phyloP scores from a whole-genome alignment of 257 asterid species.

The Solanum neorickii region DNA sequence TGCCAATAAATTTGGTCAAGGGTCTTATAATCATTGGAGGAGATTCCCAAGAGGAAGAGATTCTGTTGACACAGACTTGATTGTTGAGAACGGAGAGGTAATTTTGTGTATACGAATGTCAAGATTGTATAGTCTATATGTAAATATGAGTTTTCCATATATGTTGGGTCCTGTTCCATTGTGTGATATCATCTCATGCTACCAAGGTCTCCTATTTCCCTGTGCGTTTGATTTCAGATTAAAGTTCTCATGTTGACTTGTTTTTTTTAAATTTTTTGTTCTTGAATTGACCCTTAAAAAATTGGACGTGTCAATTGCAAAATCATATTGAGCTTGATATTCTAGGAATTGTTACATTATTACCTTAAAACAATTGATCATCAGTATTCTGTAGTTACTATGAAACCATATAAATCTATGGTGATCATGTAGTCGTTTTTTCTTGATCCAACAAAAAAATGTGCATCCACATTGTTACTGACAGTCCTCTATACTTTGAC shows the following conservation, averaged over 20 bases:
- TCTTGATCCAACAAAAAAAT: neutral
- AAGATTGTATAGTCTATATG: conserved; percentile 17
- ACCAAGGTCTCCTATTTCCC: neutral
- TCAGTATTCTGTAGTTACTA: neutral
- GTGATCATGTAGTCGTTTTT: neutral
- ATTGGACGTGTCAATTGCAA: neutral
- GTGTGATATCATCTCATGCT: neutral
- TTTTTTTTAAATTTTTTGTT: neutral
- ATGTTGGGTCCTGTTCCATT: conserved; percentile 16
- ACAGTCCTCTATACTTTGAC: neutral
- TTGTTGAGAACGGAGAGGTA: conserved; percentile 47
- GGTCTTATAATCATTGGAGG: conserved; percentile 9
- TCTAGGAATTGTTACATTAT: neutral
- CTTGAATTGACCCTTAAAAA: neutral
- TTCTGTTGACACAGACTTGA: conserved; percentile 30
- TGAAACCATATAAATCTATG: neutral
- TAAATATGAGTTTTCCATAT: conserved; percentile 8
- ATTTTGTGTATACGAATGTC: conserved; percentile 23
- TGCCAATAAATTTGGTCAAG: conserved; percentile 17
- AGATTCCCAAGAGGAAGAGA: conserved; percentile 19
- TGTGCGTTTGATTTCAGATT: neutral
- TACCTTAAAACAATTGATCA: neutral
- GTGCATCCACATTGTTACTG: neutral
- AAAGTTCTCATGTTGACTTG: neutral
- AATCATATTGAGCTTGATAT: neutral